Percentiles rank a stretch among this genome's conserved stretches.
Evolutionary conservation across 148 eudicot genomes (phyloP).

Genomic region (Rhododendron williamsianum): DNA sequence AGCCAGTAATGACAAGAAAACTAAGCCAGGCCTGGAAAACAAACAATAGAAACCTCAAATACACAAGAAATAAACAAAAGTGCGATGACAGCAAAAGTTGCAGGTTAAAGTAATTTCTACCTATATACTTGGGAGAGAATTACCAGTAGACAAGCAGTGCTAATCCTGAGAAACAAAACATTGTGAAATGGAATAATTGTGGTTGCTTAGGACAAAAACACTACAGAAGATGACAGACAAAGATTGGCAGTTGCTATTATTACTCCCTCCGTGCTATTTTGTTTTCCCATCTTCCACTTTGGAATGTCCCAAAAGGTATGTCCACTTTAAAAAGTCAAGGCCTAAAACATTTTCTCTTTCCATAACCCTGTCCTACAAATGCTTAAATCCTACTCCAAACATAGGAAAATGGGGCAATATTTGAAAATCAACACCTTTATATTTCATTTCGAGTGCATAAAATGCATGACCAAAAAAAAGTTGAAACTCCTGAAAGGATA

Average conservation of each 20-base stretch:
- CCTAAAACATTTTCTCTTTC: neutral
- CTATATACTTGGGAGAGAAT: conserved; percentile 90
- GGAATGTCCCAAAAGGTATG: neutral
- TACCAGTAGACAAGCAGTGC: conserved; percentile 89
- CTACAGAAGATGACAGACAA: neutral
- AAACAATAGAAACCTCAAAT: conserved; percentile 11
- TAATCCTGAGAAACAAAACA: conserved; percentile 58
- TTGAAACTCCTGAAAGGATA: neutral
- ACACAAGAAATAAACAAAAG: neutral
- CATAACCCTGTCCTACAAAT: neutral
- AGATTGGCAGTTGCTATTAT: neutral
- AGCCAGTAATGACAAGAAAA: conserved; percentile 83
- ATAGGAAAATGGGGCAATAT: neutral
- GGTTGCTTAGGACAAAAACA: neutral
- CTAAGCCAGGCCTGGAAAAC: conserved; percentile 66
- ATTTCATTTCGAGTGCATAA: neutral
- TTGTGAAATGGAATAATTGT: neutral
- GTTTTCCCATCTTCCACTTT: neutral
- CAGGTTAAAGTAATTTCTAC: conserved; percentile 25
- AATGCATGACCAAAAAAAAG: neutral
- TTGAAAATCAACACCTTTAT: neutral
- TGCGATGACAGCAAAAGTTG: neutral
- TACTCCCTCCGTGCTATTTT: neutral
- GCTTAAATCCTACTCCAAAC: neutral
- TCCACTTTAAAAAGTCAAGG: neutral